These are phyloP conservation scores for Aegilops bicornis DNA, from an alignment of 176 grass and related monocot species.

Conservation along the genomic window DNA sequence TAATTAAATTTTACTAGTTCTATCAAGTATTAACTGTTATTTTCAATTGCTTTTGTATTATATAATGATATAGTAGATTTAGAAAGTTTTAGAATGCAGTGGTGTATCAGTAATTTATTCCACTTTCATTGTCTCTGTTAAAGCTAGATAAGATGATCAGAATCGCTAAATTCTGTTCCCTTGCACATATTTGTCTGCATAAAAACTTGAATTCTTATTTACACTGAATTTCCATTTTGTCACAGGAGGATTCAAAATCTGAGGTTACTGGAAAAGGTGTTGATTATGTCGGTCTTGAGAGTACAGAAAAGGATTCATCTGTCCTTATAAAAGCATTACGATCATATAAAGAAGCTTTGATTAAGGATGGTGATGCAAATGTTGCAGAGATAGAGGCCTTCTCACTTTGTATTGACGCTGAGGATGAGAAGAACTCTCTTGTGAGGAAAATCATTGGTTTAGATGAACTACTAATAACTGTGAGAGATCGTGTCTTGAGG, in stretches of 20 bases:
- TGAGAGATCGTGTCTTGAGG: not conserved
- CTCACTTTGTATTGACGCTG: not conserved
- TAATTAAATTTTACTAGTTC: not conserved
- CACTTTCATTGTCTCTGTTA: not conserved
- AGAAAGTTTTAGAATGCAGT: not conserved
- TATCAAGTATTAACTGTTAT: not conserved
- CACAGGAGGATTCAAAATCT: not conserved
- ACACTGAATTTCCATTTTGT: not conserved
- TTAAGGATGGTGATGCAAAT: not conserved
- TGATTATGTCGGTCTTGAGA: not conserved
- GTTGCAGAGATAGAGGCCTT: not conserved
- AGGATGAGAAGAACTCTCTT: not conserved
- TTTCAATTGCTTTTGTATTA: not conserved
- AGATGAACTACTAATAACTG: not conserved
- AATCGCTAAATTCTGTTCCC: not conserved
- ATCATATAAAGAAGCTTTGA: slow-evolving; percentile 1
- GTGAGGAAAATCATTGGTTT: not conserved
- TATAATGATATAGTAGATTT: not conserved
- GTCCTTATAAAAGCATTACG: not conserved
- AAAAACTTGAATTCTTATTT: not conserved
- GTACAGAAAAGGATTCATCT: not conserved
- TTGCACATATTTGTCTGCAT: not conserved
- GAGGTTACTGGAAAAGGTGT: not conserved
- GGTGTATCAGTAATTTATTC: not conserved
- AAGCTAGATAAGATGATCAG: not conserved